Conservation (phyloP, 108 stramenopile genomes). For the Cyclotella choctawhatcheeana region DNA sequence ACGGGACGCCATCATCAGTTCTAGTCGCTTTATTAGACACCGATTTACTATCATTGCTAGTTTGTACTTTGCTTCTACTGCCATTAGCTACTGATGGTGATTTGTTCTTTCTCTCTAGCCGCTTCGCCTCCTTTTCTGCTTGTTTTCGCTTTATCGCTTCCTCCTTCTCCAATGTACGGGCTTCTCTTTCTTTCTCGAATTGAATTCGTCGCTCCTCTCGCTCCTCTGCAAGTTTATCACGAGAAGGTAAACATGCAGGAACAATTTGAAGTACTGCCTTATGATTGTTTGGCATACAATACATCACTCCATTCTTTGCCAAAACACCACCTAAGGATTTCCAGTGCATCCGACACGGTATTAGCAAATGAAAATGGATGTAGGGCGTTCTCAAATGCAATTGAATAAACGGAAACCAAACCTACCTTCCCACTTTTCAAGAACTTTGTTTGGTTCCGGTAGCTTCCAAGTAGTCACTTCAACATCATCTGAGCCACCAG, state of each 20-base stretch:
- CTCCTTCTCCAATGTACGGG: constrained; percentile 10
- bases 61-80: constrained; percentile 21
- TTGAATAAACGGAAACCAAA: no score
- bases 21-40: no score
- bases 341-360: no score
- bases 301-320: constrained; percentile 70
- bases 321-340: no score
- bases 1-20: constrained; percentile 24
- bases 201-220: constrained; percentile 31
- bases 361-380: no score
- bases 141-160: constrained; percentile 24
- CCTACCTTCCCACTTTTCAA: constrained; percentile 89
- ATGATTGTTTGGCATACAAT: constrained; percentile 78
- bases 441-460: constrained; percentile 55
- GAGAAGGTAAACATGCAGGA: constrained; percentile 50
- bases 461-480: constrained; percentile 72
- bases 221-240: constrained; percentile 39
- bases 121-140: constrained; percentile 30
- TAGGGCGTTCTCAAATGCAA: no score
- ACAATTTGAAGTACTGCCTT: constrained; percentile 81
- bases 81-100: no score
- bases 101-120: no score
- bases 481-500: constrained; percentile 16
- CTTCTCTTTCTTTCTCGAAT: constrained; percentile 26
- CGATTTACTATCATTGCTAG: constrained; percentile 12